phyloP scores from a whole-genome alignment of 306 rosid species.

The Cucurbita pepo region DNA sequence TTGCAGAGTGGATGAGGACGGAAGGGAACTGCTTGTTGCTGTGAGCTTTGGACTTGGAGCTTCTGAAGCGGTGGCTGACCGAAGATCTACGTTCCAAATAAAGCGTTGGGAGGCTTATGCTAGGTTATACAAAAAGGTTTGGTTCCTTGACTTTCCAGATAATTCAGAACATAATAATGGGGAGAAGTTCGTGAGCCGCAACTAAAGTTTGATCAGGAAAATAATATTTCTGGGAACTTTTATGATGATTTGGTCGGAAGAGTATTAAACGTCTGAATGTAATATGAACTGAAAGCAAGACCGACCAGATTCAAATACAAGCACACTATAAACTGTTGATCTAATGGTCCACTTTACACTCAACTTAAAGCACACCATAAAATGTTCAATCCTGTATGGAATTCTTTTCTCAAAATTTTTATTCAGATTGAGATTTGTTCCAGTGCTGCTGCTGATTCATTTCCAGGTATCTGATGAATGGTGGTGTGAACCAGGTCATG shows the following conservation, averaged over 20 bases:
- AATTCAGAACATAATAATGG: neutral
- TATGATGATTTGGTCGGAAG: neutral
- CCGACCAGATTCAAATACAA: neutral
- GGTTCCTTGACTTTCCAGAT: neutral
- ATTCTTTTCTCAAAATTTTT: neutral
- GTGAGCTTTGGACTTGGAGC: conserved; percentile 75
- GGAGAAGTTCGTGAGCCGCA: neutral
- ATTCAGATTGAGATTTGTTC: neutral
- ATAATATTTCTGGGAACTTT: neutral
- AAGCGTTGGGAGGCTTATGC: conserved; percentile 93
- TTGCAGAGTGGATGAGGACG: conserved; percentile 67
- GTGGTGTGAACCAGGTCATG: conserved; percentile 99
- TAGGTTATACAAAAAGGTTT: conserved; percentile 65
- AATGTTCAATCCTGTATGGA: neutral
- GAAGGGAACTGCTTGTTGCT: conserved; percentile 77
- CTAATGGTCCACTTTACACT: neutral
- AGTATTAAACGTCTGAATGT: neutral
- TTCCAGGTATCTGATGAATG: conserved; percentile 80
- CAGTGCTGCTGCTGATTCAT: conserved; percentile 2
- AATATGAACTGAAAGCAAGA: neutral
- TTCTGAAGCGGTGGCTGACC: conserved; percentile 80
- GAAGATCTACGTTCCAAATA: conserved; percentile 64
- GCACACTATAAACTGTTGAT: neutral
- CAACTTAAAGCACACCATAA: neutral
- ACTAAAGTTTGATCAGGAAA: neutral